phyloP scores from a whole-genome alignment of 129 eudicot genomes.

The Arctium lappa region DNA sequence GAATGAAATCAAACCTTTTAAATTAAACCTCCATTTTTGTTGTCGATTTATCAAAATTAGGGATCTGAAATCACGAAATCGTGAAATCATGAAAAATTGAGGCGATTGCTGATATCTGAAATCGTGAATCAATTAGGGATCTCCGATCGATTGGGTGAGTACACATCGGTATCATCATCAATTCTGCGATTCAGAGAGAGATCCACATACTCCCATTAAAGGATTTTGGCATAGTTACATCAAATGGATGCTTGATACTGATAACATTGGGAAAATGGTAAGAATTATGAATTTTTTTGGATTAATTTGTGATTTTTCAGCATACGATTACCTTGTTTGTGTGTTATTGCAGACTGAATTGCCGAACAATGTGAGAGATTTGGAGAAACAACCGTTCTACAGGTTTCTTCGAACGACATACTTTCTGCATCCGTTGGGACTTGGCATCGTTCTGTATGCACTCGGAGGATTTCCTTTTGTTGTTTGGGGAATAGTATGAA shows the following conservation, averaged over 20 bases:
- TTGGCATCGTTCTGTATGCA: conserved; percentile 23
- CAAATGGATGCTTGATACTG: conserved; percentile 32
- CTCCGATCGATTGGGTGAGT: conserved; percentile 52
- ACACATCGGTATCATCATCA: conserved; percentile 47
- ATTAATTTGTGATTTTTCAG: background rate
- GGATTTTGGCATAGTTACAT: conserved; percentile 50
- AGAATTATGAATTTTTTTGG: background rate
- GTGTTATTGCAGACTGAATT: conserved; percentile 17
- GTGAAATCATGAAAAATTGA: no score
- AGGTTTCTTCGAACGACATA: conserved; percentile 23
- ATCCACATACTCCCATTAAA: conserved; percentile 28
- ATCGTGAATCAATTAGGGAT: conserved; percentile 22
- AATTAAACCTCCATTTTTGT: no score
- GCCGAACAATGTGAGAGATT: conserved; percentile 17
- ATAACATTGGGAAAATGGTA: conserved; percentile 10
- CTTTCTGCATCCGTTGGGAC: conserved; percentile 21
- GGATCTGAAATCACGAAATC: no score
- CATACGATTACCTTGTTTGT: background rate
- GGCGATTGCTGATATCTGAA: background rate
- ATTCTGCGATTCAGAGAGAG: conserved; percentile 31
- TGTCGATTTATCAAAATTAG: no score
- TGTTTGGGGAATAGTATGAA: conserved; percentile 34
- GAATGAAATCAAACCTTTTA: background rate
- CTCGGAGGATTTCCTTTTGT: conserved; percentile 29
- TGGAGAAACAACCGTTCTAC: conserved; percentile 28